Evolutionary conservation across 306 rosid genomes (phyloP).

Genomic region (Carpinus fangiana): DNA sequence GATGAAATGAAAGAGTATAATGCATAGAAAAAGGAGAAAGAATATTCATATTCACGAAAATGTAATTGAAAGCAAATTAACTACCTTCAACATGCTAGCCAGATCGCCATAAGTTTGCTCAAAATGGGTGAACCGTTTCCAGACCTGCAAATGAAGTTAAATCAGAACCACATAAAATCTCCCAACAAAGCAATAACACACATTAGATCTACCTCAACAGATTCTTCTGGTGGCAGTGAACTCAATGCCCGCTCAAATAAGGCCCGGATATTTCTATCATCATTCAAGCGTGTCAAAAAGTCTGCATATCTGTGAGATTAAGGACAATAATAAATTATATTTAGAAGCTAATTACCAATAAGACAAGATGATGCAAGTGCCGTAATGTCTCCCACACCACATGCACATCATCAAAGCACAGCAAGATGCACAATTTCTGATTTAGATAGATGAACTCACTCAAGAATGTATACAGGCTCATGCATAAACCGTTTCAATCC

Average conservation of each 20-base stretch:
- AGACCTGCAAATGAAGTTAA: slow-evolving; percentile 54
- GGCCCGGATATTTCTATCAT: slow-evolving; percentile 94
- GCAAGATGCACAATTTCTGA: slow-evolving; percentile 9
- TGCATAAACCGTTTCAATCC: slow-evolving; percentile 91
- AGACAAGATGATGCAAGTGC: not conserved
- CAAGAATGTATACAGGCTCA: slow-evolving; percentile 89
- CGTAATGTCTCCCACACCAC: not conserved
- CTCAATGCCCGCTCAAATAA: slow-evolving; percentile 92
- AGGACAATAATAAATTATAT: slow-evolving; percentile 20
- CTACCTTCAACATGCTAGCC: slow-evolving; percentile 91
- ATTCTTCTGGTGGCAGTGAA: slow-evolving; percentile 70
- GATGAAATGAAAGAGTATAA: slow-evolving; percentile 5
- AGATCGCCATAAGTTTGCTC: slow-evolving; percentile 96
- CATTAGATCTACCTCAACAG: slow-evolving; percentile 67
- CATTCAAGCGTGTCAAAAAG: slow-evolving; percentile 90
- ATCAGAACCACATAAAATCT: slow-evolving; percentile 21
- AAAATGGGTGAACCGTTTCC: slow-evolving; percentile 83
- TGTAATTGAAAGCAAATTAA: slow-evolving; percentile 11
- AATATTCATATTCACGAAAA: slow-evolving; percentile 3
- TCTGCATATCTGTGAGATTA: slow-evolving; percentile 77
- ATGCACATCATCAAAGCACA: slow-evolving; percentile 21
- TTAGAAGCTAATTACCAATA: not conserved
- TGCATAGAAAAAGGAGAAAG: not conserved
- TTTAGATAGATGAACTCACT: slow-evolving; percentile 62
- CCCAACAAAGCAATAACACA: slow-evolving; percentile 2